phyloP scores from a whole-genome alignment of 169 alveolate genomes.

The Eimeria praecox region DNA sequence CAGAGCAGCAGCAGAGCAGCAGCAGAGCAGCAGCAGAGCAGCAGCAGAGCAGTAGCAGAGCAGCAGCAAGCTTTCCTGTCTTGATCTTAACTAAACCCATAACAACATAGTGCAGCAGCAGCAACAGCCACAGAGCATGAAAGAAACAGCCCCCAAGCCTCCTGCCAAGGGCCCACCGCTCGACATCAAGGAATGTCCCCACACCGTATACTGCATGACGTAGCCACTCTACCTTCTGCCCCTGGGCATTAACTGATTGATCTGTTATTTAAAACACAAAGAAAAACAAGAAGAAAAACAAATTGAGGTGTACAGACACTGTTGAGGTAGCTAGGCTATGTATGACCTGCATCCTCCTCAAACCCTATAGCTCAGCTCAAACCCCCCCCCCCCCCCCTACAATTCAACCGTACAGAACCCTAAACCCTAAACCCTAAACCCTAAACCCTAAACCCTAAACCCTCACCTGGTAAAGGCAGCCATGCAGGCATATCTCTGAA shows the following conservation, averaged over 20 bases:
- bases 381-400: no score
- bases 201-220: constrained; percentile 47
- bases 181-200: constrained; percentile 44
- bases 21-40: background rate
- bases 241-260: constrained; percentile 8
- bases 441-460: background rate
- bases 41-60: no score
- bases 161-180: background rate
- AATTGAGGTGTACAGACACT: background rate
- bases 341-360: background rate
- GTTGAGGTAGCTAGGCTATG: background rate
- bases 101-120: no score
- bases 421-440: background rate
- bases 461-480: constrained; percentile 46
- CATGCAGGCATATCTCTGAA: constrained; percentile 4
- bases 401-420: no score
- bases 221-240: constrained; percentile 65
- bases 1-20: background rate
- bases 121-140: background rate
- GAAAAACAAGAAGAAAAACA: background rate
- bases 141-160: background rate
- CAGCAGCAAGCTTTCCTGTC: no score
- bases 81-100: no score
- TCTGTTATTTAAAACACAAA: background rate
- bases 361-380: background rate